A percentile compares a stretch with the other conserved stretches of the same genome.
Conservation (phyloP, 2,329 filamentous ascomycete species). For the Ophiobolus disseminans region DNA sequence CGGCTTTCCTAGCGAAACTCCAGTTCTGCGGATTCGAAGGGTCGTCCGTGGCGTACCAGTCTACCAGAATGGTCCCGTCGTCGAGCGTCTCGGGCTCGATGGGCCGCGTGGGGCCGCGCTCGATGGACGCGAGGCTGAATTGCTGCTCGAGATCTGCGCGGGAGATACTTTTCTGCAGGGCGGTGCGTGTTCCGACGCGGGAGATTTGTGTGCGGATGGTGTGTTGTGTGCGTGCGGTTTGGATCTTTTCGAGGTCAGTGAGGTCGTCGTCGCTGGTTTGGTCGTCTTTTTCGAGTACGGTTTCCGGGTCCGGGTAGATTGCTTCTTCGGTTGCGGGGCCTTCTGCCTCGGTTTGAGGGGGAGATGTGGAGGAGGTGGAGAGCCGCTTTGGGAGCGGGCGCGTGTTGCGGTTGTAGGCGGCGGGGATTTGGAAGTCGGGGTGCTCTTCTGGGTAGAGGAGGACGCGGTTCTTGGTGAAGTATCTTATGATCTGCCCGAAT, state of each 20-base stretch:
- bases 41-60: slow-evolving; percentile 54
- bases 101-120: slow-evolving; percentile 44
- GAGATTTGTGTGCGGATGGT: slow-evolving; percentile 40
- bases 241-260: slow-evolving; percentile 44
- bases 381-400: slow-evolving; percentile 17
- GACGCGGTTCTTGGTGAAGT: slow-evolving; percentile 59
- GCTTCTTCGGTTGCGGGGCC: slow-evolving; percentile 32
- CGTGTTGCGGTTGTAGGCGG: slow-evolving; percentile 44
- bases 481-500: slow-evolving; percentile 66
- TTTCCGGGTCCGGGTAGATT: slow-evolving; percentile 31
- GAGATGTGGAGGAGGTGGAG: slow-evolving; percentile 12
- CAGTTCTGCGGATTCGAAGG: slow-evolving; percentile 52
- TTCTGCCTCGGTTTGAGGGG: slow-evolving; percentile 19
- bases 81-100: slow-evolving; percentile 45
- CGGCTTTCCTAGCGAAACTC: slow-evolving; percentile 42
- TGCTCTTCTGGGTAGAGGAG: slow-evolving; percentile 68
- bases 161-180: slow-evolving; percentile 45
- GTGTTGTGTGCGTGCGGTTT: slow-evolving; percentile 34
- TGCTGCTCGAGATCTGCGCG: slow-evolving; percentile 51
- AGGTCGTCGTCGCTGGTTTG: slow-evolving; percentile 21
- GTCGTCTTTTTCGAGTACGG: slow-evolving; percentile 30
- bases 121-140: slow-evolving; percentile 45
- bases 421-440: slow-evolving; percentile 61
- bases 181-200: slow-evolving; percentile 47
- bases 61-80: slow-evolving; percentile 51